Evolutionary conservation across 192 early-diverging fungal genomes (phyloP).

Genomic region (Rhizoclosmatium sp.): DNA sequence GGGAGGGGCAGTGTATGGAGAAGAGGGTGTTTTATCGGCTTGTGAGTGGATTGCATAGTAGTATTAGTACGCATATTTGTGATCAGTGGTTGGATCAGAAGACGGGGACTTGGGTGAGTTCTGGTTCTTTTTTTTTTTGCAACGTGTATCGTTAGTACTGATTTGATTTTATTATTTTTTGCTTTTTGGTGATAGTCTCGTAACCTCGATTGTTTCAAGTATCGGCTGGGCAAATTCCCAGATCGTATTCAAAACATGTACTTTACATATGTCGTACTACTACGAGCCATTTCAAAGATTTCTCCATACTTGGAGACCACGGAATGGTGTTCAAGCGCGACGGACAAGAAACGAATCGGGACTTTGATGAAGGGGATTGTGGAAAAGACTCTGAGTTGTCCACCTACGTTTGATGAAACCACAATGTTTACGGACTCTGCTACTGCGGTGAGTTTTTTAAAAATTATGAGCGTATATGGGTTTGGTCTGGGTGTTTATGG

Average conservation of each 20-base stretch:
- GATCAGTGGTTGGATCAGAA: slow-evolving; percentile 89
- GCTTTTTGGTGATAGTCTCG: slow-evolving; percentile 39
- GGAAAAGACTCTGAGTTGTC: slow-evolving; percentile 64
- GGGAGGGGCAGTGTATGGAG: slow-evolving; percentile 68
- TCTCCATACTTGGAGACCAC: slow-evolving; percentile 75
- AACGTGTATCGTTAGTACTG: not conserved
- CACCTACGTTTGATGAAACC: slow-evolving; percentile 90
- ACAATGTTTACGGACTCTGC: slow-evolving; percentile 76
- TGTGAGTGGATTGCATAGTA: slow-evolving; percentile 85
- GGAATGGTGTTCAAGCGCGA: slow-evolving; percentile 56
- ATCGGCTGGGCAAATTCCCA: slow-evolving; percentile 86
- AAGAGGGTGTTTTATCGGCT: slow-evolving; percentile 76
- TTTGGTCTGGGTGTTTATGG: not conserved
- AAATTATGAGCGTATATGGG: not conserved
- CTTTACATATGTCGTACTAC: slow-evolving; percentile 88
- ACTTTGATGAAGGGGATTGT: slow-evolving; percentile 64
- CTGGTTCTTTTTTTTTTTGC: slow-evolving; percentile 10
- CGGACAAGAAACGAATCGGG: slow-evolving; percentile 11
- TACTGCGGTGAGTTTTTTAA: slow-evolving; percentile 30
- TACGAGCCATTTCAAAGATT: slow-evolving; percentile 88
- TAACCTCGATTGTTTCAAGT: slow-evolving; percentile 89
- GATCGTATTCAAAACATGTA: slow-evolving; percentile 96
- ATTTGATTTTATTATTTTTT: not conserved
- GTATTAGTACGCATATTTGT: slow-evolving; percentile 98
- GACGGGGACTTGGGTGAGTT: slow-evolving; percentile 85